Base-by-base conservation (phyloP, 2,329 filamentous ascomycete genomes). In the Cytospora schulzeri region DNA sequence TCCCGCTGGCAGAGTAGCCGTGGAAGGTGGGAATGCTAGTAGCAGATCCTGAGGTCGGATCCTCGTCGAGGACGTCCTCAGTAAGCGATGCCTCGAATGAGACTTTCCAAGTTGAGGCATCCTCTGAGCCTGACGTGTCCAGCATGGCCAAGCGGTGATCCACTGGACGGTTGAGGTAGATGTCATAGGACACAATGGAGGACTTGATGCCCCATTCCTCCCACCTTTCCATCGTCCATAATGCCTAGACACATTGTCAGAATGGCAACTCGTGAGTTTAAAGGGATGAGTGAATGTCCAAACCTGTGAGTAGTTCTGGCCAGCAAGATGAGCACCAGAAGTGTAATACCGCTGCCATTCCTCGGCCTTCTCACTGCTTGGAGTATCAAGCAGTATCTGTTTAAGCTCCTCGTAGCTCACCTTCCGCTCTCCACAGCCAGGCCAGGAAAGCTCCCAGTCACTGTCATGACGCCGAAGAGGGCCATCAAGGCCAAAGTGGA, bases 21-120 rank as follows among this genome's bases (percentile, higher is more conserved):
- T 95, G 90, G 76, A 94, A 96, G 0, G 88, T 91, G 7, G 91
- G 91, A 28, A 98, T 84, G 33, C 92, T 83, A 71, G 93, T 85
- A 12, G 84, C 77, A 54, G 92, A 80, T 26, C 87, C 84, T 22
- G 88, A 92, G 0, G 93, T 96, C 3, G 88, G 85, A 74, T 99
- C 95, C 60, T 96, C 89, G 0, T 92, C 83, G 6, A 98, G 79
- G 2, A 94, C 83, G 72, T 96, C 92, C 76, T 99, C 95, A 70
- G 91, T 87, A 50, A 98, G 78, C 1, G 86, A 88, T 0, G 93
- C 94, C 73, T 93, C 88, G 72, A 89, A 96, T n/a, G 85, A 82
- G 31, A 93, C 82, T 60, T 85, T 82, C 81, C 86, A 89, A 4
- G 73, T 70, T 15, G 74, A 70, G 1, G 76, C 70, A 29, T 74